Conservation (phyloP, 192 early-diverging fungal genomes). For the Backusella circina region DNA sequence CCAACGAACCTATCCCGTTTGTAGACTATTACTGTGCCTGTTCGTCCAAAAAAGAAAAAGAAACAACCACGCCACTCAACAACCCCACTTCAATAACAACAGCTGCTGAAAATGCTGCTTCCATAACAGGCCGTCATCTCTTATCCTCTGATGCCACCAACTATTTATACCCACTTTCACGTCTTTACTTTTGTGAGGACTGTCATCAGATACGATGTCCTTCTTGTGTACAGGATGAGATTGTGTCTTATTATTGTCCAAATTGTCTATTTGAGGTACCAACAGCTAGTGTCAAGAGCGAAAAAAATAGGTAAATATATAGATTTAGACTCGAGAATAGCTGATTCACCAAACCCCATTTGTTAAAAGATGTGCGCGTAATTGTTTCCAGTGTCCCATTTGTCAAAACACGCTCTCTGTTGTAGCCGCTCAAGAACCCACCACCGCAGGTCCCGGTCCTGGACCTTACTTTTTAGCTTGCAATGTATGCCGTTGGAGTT, state of each 20-base stretch:
- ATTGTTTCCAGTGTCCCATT: constrained; percentile 91
- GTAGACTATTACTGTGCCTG: constrained; percentile 28
- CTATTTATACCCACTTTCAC: constrained; percentile 52
- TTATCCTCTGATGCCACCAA: constrained; percentile 21
- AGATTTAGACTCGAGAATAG: not conserved
- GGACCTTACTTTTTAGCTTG: constrained; percentile 75
- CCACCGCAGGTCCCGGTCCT: constrained; percentile 21
- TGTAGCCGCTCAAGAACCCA: constrained; percentile 50
- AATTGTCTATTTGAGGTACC: constrained; percentile 96
- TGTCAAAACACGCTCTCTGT: constrained; percentile 80
- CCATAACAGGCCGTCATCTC: constrained; percentile 20
- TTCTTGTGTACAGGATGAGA: constrained; percentile 80
- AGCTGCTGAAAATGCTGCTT: not conserved
- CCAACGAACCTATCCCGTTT: constrained; percentile 17
- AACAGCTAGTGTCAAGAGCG: constrained; percentile 93
- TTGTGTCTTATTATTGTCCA: constrained; percentile 90
- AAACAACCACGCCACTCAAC: not conserved
- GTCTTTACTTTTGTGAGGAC: constrained; percentile 86
- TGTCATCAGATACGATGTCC: constrained; percentile 81
- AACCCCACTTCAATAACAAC: not conserved
- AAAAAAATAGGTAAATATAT: constrained; percentile 75
- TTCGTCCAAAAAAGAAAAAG: constrained; percentile 10
- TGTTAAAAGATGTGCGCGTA: constrained; percentile 71
- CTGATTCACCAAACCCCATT: not conserved
- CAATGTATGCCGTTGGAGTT: constrained; percentile 91